phyloP scores from a whole-genome alignment of 2,329 filamentous ascomycete species.

The Ceratocystis variospora region DNA sequence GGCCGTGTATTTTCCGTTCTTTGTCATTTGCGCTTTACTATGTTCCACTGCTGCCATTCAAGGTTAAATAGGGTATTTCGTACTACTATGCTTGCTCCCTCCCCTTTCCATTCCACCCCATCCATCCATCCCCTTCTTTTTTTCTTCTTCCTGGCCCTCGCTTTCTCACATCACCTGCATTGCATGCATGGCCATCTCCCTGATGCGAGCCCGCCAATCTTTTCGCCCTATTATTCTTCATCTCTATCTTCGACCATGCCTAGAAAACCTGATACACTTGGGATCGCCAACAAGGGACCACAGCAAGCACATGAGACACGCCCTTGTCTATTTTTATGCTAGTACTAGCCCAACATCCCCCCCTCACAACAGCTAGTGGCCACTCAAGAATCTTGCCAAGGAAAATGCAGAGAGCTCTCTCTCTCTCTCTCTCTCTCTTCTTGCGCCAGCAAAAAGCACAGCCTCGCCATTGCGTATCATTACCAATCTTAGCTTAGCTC shows the following conservation, averaged over 20 bases:
- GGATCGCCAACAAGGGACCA: background rate
- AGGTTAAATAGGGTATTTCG: too few species aligned
- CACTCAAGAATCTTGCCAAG: background rate
- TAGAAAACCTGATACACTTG: background rate
- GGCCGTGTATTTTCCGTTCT: too few species aligned
- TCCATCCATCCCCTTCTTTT: background rate
- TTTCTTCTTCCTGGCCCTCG: background rate
- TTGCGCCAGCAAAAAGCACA: background rate
- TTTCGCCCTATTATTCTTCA: background rate
- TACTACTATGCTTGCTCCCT: too few species aligned
- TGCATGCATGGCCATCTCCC: background rate
- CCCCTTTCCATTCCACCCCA: background rate
- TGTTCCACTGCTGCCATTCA: too few species aligned
- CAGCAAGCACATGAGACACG: background rate
- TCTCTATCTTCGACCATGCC: background rate
- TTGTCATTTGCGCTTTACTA: too few species aligned
- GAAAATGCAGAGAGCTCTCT: background rate
- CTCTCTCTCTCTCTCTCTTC: background rate
- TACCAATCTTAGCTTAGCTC: background rate
- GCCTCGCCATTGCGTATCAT: background rate
- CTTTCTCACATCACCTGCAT: background rate
- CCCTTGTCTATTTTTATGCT: background rate
- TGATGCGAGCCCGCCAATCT: background rate
- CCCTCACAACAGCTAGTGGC: too few species aligned
- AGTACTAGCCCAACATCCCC: background rate